A percentile compares a stretch with the other conserved stretches of the same genome.
Conservation (phyloP, 257 asterid genomes). For the Nicotiana paniculata region DNA sequence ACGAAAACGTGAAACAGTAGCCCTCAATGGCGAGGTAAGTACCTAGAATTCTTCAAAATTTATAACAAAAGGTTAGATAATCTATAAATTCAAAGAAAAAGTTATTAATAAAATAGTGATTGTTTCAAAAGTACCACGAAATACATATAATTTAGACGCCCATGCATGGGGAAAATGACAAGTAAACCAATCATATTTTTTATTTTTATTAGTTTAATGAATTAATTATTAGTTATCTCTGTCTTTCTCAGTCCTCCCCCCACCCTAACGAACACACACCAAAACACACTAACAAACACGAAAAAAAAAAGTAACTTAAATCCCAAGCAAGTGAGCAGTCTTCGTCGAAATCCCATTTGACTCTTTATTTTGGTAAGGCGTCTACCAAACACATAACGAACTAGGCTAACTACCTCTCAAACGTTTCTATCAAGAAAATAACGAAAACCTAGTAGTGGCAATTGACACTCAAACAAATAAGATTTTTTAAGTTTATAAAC, state of each 20-base stretch:
- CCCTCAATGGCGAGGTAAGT: too few relatives aligned
- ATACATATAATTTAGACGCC: not conserved
- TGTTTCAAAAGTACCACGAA: not conserved
- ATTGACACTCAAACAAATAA: too few relatives aligned
- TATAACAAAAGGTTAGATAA: too few relatives aligned
- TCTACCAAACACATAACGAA: slow-evolving; percentile 9
- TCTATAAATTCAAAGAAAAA: not conserved
- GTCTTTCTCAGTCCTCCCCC: not conserved
- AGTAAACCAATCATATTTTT: not conserved
- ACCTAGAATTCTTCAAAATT: too few relatives aligned
- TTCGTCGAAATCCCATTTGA: not conserved
- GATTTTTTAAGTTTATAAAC: too few relatives aligned
- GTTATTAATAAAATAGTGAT: not conserved
- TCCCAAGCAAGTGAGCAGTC: not conserved
- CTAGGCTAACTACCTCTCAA: not conserved
- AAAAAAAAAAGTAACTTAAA: too few relatives aligned
- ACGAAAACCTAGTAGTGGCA: too few relatives aligned
- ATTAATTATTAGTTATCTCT: not conserved
- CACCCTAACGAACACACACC: not conserved
- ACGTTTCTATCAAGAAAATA: not conserved
- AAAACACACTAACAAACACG: not conserved
- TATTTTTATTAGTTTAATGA: not conserved
- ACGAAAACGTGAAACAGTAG: too few relatives aligned
- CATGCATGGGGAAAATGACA: not conserved
- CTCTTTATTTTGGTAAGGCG: not conserved